Evolutionary conservation across 148 eudicot species (phyloP), one percentile per base, ranked within the genome.

Genomic region (Dysphania ambrosioides): DNA sequence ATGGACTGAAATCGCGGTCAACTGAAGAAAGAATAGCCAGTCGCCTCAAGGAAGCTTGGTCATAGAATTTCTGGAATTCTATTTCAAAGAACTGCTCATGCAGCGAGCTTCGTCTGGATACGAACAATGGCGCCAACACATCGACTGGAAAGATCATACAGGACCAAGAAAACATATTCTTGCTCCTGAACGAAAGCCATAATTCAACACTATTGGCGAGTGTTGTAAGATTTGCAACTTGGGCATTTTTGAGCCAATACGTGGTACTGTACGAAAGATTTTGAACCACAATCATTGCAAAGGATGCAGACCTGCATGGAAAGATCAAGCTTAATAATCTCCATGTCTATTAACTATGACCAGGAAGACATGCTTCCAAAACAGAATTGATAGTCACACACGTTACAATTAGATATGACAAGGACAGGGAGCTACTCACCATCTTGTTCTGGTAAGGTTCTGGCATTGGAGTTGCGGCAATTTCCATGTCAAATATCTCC

Each of bases 391-490:
- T 74, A 21, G 23, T 53, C 53, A 15, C 29, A 75, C 51, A 58
- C 10, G 5, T 5, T 12, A 53, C 21, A 27, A 30, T 26, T 73
- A 58, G 4, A 31, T 56, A 36, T 64, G 73, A 65, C 21, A 51
- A 74, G 30, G 32, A n/a, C 72, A 23, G 56, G 67, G 71, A 69
- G 62, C 8, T 57, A 70, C 79, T 70, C 49, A 94, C 98, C 93
- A 73, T 82, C 80, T 75, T 89, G 82, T 86, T 86, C 61, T 83
- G 92, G 74, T 80, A 90, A 77, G 77, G 76, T 41, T 86, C 86
- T 15, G 96, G 96, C 93, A 94, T 92, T 9, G 96, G 97, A 38
- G 91, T 94, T 21, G 90, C 88, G 10, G 97, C 97, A 53, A 94
- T 85, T 84, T 94, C 96, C 81, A 84, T 63, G 80, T 94, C 93